Conservation (phyloP, 768 basidiomycete genomes). For the Megacollybia marginata region DNA sequence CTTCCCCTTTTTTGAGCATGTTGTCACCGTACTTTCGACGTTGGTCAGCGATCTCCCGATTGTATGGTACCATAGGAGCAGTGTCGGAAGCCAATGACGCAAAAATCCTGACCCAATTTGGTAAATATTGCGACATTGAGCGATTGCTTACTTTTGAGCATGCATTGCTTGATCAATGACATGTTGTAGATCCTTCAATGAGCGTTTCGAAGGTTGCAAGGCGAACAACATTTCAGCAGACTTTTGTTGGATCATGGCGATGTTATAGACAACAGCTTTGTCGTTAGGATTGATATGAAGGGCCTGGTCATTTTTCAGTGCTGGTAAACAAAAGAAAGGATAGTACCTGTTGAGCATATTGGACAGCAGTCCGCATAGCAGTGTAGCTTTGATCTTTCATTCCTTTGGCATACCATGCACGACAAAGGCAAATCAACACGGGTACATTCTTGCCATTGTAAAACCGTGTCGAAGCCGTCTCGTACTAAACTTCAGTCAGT, state of each 20-base stretch:
- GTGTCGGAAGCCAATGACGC: constrained; percentile 73
- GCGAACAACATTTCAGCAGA: constrained; percentile 84
- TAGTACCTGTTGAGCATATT: constrained; percentile 70
- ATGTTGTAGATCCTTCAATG: constrained; percentile 68
- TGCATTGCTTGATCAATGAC: constrained; percentile 77
- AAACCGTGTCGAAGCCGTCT: constrained; percentile 79
- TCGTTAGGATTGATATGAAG: constrained; percentile 79
- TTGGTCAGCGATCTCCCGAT: constrained; percentile 80
- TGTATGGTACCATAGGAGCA: constrained; percentile 70
- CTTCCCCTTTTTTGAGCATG: constrained; percentile 75
- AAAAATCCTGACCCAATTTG: constrained; percentile 53
- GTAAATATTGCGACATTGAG: neutral
- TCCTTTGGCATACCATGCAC: constrained; percentile 93
- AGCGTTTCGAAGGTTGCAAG: constrained; percentile 66
- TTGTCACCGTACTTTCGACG: constrained; percentile 85
- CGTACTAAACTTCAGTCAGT: constrained; percentile 52
- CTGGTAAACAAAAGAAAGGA: neutral
- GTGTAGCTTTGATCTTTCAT: constrained; percentile 79
- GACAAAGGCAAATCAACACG: constrained; percentile 76
- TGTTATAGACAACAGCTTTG: constrained; percentile 89
- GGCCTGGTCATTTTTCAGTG: constrained; percentile 44
- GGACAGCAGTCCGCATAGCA: constrained; percentile 79
- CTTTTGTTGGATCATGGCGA: constrained; percentile 98
- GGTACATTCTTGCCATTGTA: constrained; percentile 68
- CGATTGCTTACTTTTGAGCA: constrained; percentile 67